Evolutionary conservation across 495 filamentous ascomycete genomes (phyloP), one percentile per base, ranked within the genome.

Genomic region (Clohesyomyces aquaticus): DNA sequence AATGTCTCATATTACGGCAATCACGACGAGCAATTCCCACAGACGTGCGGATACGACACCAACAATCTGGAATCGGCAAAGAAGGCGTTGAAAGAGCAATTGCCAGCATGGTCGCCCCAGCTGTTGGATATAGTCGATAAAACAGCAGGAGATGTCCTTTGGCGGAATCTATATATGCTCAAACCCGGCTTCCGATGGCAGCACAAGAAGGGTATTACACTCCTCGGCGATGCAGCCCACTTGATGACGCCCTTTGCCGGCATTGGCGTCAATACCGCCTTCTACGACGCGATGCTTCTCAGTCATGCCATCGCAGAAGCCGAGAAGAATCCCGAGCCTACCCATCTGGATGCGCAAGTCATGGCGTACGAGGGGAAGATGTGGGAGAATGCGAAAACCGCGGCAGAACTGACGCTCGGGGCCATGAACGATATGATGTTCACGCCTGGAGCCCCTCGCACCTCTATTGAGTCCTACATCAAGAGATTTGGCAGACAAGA

Each of bases 201-300:
- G 55, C 71, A 76, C 16, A 61, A 68, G 0, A 57, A 73, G 0
- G 77, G 79, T 10, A 72, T 82, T 8, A 83, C 84, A 2, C 68
- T 87, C 8, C 74, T 86, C 23, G 85, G 85, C 3, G 85, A 87
- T 71, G 82, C 85, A 3, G 85, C 85, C 4, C 83, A 88, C 66
- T 61, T 87, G 4, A 85, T 85, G 83, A 81, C 79, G 1, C 84
- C 84, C 0, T 85, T 82, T 65, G 81, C 80, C 0, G 85, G 85
- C 4, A 81, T 81, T 10, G 85, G 85, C 1, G 82, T 87, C 18
- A 86, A 88, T 55, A 63, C 81, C 1, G 84, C 82, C 0, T 78
- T 88, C 72, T 72, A 76, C 50, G 85, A 88, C 67, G 81, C 85
- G 3, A 65, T 85, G 74, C 71, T 83, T 49, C 75, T 88, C 67